Evolutionary conservation across 2,329 filamentous ascomycete genomes (phyloP).

Genomic region (Fusarium humuli): DNA sequence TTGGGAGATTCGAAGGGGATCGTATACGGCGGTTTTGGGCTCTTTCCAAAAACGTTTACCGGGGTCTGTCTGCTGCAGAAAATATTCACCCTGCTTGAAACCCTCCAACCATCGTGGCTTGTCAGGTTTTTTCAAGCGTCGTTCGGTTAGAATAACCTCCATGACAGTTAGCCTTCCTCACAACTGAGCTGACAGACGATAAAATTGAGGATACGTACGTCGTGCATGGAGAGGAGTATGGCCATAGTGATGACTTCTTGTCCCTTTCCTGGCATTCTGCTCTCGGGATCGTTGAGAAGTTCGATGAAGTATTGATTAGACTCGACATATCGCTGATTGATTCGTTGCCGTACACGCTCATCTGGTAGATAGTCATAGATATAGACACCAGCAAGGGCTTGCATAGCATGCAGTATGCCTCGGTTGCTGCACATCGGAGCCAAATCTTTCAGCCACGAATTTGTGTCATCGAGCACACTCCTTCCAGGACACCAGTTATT

Average conservation of each 20-base stretch:
- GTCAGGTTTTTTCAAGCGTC: constrained; percentile 49
- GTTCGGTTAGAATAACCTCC: constrained; percentile 54
- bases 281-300: constrained; percentile 45
- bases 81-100: constrained; percentile 51
- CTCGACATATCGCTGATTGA: constrained; percentile 50
- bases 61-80: constrained; percentile 52
- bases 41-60: constrained; percentile 53
- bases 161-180: constrained; percentile 1
- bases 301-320: constrained; percentile 49
- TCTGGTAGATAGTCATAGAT: constrained; percentile 56
- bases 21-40: constrained; percentile 49
- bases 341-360: constrained; percentile 47
- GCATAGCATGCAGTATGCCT: constrained; percentile 54
- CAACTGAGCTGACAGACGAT: neutral
- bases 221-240: constrained; percentile 55
- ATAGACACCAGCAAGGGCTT: constrained; percentile 56
- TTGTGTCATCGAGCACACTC: constrained; percentile 53
- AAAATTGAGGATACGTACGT: constrained; percentile 46
- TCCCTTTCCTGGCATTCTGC: constrained; percentile 38
- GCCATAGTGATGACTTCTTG: constrained; percentile 54
- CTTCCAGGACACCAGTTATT: constrained; percentile 57
- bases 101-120: constrained; percentile 55
- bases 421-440: constrained; percentile 53
- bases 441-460: constrained; percentile 56
- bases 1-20: constrained; percentile 52